phyloP scores from a whole-genome alignment of 768 basidiomycete species.

The Tricholoma sp. region DNA sequence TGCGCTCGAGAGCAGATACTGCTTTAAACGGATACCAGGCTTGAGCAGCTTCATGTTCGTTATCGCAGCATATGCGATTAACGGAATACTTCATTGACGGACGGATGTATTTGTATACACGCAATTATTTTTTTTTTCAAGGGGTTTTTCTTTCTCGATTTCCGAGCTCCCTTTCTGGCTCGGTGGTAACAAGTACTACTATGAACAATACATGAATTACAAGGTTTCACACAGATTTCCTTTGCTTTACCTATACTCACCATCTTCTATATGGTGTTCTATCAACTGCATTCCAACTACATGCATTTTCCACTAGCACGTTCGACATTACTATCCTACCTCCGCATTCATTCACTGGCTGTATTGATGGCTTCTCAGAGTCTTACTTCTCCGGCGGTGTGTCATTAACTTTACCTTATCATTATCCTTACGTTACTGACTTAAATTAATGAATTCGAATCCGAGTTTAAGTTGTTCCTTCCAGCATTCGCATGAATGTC shows the following conservation, averaged over 20 bases:
- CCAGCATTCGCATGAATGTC: not conserved
- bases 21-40: constrained; percentile 7
- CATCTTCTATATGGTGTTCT: not conserved
- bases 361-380: not conserved
- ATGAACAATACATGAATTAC: not conserved
- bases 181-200: not conserved
- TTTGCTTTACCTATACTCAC: not conserved
- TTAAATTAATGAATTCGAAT: not conserved
- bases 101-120: constrained; percentile 1
- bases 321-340: constrained; percentile 1
- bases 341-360: not conserved
- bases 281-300: not conserved
- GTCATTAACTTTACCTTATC: constrained; percentile 1
- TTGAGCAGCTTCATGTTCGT: not conserved
- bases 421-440: not conserved
- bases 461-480: not conserved
- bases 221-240: not conserved
- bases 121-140: not conserved
- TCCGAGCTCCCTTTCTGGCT: not conserved
- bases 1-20: constrained; percentile 19
- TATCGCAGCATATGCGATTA: not conserved
- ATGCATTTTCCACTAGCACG: not conserved
- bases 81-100: constrained; percentile 1
- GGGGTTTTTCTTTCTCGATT: no score
- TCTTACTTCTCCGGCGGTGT: not conserved